These are phyloP conservation scores for Thinopyrum elongatum DNA, from an alignment of 176 grass and related monocot species.

Conservation along the genomic window DNA sequence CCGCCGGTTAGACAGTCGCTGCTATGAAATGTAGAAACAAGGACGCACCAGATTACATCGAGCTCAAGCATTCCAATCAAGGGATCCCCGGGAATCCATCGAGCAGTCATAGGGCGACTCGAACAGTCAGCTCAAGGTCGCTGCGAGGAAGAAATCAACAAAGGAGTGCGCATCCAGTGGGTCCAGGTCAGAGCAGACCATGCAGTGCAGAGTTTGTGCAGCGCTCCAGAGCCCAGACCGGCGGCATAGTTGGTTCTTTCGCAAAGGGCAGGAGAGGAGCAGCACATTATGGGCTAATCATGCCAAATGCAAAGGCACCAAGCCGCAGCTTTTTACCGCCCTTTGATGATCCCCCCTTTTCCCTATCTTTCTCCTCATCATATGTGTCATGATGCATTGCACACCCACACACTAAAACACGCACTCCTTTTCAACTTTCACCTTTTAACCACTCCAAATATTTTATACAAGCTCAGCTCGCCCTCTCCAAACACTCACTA, in stretches of 20 bases:
- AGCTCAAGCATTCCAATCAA: not conserved
- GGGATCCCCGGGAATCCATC: too few species aligned
- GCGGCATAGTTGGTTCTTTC: not conserved
- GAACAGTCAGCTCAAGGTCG: too few species aligned
- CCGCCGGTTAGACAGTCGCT: not conserved
- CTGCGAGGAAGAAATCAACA: too few species aligned
- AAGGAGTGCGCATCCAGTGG: not conserved
- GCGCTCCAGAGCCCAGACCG: not conserved
- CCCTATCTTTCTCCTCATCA: constrained; percentile 54
- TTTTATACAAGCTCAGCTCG: not conserved
- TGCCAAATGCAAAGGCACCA: constrained; percentile 86
- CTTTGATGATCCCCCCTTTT: constrained; percentile 23
- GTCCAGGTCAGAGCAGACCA: not conserved
- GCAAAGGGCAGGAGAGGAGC: constrained; percentile 7
- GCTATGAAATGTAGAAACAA: not conserved
- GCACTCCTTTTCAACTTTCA: constrained; percentile 49
- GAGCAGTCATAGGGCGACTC: too few species aligned
- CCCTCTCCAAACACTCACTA: not conserved
- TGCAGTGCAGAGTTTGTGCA: not conserved
- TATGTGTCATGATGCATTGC: constrained; percentile 60
- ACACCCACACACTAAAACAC: not conserved
- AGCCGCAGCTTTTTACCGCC: constrained; percentile 59
- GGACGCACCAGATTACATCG: not conserved
- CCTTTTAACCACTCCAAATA: constrained; percentile 32
- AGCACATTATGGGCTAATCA: constrained; percentile 91